Evolutionary conservation across 2,329 filamentous ascomycete species (phyloP), one percentile per base, ranked within the genome.

Genomic region (Cladosporium sp.): DNA sequence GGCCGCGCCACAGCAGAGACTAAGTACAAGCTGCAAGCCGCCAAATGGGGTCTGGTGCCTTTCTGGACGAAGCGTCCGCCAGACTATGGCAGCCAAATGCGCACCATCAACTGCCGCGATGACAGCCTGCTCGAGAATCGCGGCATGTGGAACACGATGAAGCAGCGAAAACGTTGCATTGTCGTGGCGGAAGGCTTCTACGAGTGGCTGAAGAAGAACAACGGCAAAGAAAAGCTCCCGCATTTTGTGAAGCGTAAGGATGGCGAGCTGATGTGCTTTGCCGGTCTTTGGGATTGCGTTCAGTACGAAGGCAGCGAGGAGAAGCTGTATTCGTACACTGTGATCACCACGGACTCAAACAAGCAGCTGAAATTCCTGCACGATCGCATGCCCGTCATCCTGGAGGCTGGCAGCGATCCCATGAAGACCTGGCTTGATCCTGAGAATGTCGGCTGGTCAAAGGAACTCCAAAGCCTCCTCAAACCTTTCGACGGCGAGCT

Each of bases 31-130:
- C 74, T 99, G 7, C 90, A 96, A 66, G 78, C 84, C 2, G 97
- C 97, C 88, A 92, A 89, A 78, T 99, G 93, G 93, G 93, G 92
- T 0, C 78, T 99, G 6, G 77, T 97, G 12, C 92, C 93, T 0
- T 96, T 86, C 68, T 97, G 92, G 92, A 95, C 88, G 3, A 95
- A 92, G 71, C 79, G 85, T 11, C 84, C 84, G 47, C 88, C 89
- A 0, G 83, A 89, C 63, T 92, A 93, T 62, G 77, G 80, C 22
- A 83, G 83, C 1, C 77, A 89, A 68, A 78, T 95, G 76, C 89
- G 86, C 64, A 96, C 90, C 0, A 97, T 97, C 69, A 97, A 99
- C 70, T 97, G 92, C 67, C 84, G 92, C 3, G 88, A 92, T 63
- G 92, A 97, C 69, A 93, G 89, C 1, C 74, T 97, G 17, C 76